Conservation (phyloP, 495 filamentous ascomycete genomes). For the Penicillium steckii region DNA sequence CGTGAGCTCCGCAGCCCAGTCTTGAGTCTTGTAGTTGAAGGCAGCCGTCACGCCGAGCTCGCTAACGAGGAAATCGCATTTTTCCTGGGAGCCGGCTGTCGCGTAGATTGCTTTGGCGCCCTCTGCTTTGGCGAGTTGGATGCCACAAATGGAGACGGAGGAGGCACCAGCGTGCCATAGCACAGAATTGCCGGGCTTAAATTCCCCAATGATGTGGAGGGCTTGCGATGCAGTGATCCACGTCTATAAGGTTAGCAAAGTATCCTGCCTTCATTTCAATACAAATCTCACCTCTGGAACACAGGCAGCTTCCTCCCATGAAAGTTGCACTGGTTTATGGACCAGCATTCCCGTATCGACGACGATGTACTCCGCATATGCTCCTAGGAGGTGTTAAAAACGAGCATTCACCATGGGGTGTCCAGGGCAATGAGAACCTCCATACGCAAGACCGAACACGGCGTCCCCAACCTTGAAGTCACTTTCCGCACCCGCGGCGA, state of each 20-base stretch:
- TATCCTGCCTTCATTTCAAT: background rate
- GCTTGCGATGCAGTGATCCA: constrained; percentile 95
- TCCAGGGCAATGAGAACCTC: constrained; percentile 54
- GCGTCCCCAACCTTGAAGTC: constrained; percentile 45
- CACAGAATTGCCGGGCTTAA: constrained; percentile 64
- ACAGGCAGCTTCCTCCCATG: constrained; percentile 74
- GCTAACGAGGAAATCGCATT: constrained; percentile 72
- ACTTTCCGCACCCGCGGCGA: constrained; percentile 11
- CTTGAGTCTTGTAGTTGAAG: constrained; percentile 75
- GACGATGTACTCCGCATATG: constrained; percentile 86
- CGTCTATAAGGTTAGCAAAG: constrained; percentile 53
- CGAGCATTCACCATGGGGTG: too few relatives aligned
- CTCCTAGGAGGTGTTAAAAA: too few relatives aligned
- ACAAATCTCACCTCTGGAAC: constrained; percentile 51
- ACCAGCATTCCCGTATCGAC: constrained; percentile 75
- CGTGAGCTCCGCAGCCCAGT: constrained; percentile 68
- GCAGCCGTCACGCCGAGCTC: constrained; percentile 73
- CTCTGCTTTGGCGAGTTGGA: constrained; percentile 67
- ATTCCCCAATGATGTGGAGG: constrained; percentile 74
- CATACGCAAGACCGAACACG: constrained; percentile 87
- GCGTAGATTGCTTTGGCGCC: constrained; percentile 71
- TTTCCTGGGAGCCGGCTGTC: constrained; percentile 74
- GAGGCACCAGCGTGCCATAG: constrained; percentile 93
- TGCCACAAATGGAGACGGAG: constrained; percentile 80
- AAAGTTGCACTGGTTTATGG: constrained; percentile 71